Base-by-base conservation (phyloP, 2,329 filamentous ascomycete species). In the Ophiostoma fasciatum region DNA sequence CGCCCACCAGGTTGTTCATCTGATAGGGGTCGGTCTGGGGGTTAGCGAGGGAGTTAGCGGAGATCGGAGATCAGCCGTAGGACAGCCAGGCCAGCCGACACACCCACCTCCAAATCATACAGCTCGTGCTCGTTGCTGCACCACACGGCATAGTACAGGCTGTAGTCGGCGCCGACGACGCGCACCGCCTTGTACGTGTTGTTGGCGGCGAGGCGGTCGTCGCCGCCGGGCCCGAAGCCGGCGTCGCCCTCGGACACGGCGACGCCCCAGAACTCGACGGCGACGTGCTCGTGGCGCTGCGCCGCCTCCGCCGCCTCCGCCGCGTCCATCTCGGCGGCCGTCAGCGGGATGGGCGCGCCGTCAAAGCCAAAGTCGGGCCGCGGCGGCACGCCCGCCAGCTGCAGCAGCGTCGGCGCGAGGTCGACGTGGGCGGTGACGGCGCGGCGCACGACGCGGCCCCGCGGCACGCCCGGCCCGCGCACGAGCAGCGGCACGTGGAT, bases 81-180 rank as follows among this genome's bases (percentile, higher is more conserved):
- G 8, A 7, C 14, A 23, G 19, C 10, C n/a, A 30, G 35, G 47
- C 56, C 41, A n/a, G n/a, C n/a, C n/a, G n/a, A n/a, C 50, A 68
- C 71, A 46, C 59, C 66, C 27, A 78, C 80, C n/a, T n/a, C n/a
- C n/a, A n/a, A n/a, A n/a, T n/a, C 64, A 48, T 80, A 82, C 3
- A 78, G 61, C 49, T 82, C 75, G 37, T 71, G 68, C 47, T 79
- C 74, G 35, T 73, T 72, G 12, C 57, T 77, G 48, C 78, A 82
- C 75, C 76, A 82, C 0, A 79, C 71, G 0, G 72, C 66, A 46
- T 82, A 82, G 42, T 74, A 71, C 5, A 80, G 49, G 46, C 66
- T 71, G 47, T 79, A 80, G 5, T 56, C 52, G 3, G 62, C 49
- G 1, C 63, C 56, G 4, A 72, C 57, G 6, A 78, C 52, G n/a